Base-by-base conservation (phyloP, 441 rosid species). In the Viola pubescens region DNA sequence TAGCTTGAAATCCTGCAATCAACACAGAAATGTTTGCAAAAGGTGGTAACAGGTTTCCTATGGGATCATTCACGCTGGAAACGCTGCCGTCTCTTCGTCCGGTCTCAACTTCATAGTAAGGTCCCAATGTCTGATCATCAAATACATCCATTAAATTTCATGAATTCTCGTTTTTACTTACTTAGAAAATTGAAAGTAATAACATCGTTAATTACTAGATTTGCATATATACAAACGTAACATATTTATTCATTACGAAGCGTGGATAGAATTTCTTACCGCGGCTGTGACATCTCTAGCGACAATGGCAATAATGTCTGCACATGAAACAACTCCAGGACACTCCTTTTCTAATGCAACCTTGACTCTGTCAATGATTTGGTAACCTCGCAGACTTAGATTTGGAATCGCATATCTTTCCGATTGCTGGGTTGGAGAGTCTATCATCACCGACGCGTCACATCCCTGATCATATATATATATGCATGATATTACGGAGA, bases 71-170 rank as follows among this genome's bases (percentile, higher is more conserved):
- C n/a, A 77, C 64, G 12, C 38, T 72, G 7, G 91, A 89, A 37
- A 81, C 65, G 43, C 77, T 81, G 39, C 95, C 95, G 53, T 89
- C 94, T 75, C 86, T 89, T 66, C 91, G 64, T 10, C 97, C 91
- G 10, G 91, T 84, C 55, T 86, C 87, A 26, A 89, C 89, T 43
- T 60, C 19, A 86, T 81, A 89, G 52, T 61, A 69, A 38, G 85
- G 88, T 4, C 91, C 97, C 43, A 55, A 72, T 34, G 77, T 76
- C 94, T 82, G 67, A 16, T 42, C 50, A 5, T n/a, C 8, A 52
- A 4, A 0, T 19, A 9, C 37, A 26, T 16, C 0, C 39, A 51
- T 8, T 3, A 9, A 16, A n/a, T 4, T 48, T 13, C 6, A 11
- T 47, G 1, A 12, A 19, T 19, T 19, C 26, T 19, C 26, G 5